Base-by-base conservation (phyloP, 1,284 basidiomycete species). In the Tilletia indica region DNA sequence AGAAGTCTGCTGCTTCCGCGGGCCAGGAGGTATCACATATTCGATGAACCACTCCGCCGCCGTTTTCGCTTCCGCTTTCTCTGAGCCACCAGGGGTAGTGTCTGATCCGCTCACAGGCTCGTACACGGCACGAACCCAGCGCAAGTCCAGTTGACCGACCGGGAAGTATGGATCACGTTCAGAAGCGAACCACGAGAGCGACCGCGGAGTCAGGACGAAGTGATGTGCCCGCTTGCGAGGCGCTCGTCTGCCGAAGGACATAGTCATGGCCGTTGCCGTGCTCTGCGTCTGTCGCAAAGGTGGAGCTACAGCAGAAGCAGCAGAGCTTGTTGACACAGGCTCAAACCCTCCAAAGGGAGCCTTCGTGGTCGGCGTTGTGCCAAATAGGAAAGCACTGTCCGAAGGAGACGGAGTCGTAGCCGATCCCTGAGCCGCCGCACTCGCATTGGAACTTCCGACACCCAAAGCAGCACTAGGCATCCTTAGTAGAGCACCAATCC, bases 101-200 rank as follows among this genome's bases (percentile, higher is more conserved):
- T n/a, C 75, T 94, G 92, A 21, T 47, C 88, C 83, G 1, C 91
- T 86, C 73, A 97, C 94, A 80, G 95, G 94, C 31, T 90, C 90
- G 48, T 93, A 91, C 2, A 93, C 92, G 84, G 97, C 97, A 74
- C 58, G 58, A 16, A 63, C 36, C 58, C 58, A 63, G 25, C 94
- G 92, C 42, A 99, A 86, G 79, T 97, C 93, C 45, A 97, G 89
- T 72, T 97, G 94, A 31, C 94, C 96, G 76, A 94, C 92, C 6
- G 95, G 93, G 84, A 99, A 98, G 85, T 97, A 99, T 0, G 94
- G 94, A 78, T 98, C 94, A 90, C 93, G 76, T 42, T 78, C 71
- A 66, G 73, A 78, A 38, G 78, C 79, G 72, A 74, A 80, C 80
- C 80, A 81, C 72, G 78, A 80, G 25, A 81, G 73, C 67, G 76